Evolutionary conservation across 164 flowering plant genomes (phyloP), one percentile per base, ranked within the genome.

Genomic region (Umbilicus rupestris): DNA sequence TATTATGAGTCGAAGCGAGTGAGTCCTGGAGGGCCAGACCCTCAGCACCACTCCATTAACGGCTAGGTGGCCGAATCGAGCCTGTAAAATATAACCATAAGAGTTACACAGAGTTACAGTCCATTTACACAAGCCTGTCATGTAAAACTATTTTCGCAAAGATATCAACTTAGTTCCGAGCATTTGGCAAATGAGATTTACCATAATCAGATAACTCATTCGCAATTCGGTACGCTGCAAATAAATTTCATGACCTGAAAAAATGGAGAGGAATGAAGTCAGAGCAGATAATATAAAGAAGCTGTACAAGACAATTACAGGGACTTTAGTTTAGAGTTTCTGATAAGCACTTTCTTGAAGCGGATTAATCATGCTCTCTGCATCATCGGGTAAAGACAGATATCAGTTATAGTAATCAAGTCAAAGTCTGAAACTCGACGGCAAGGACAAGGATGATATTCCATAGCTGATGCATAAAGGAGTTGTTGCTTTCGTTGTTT

Each of bases 11-110:
- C 24, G 29, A 12, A 55, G 16, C 28, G 60, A 22, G 7, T n/a
- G 26, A 20, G 60, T 55, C 60, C 60, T 55, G 60, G 60, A 55
- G 60, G 60, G 26, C 60, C 60, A 22, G 26, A 55, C 30, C 60
- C 60, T 55, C 60, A 55, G 30, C 60, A 55, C 15, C 60, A 55
- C 60, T 55, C 60, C 28, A 55, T 3, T 20, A 55, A 55, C 30
- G 60, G 30, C 30, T 19, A 55, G 60, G 15, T 3, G 29, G 4
- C 3, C 60, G 12, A 9, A 41, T 2, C 44, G 12, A 41, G 9
- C 44, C 5, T 41, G 44, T 41, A 5, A 12, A 41, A 0, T 41
- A 6, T 41, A 41, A 41, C 12, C 7, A 35, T 35, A 41, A 41
- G 44, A 41, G 44, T 41, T 41, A 12, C 9, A 41, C 11, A n/a